These are phyloP conservation scores for Primulina tabacum DNA, from an alignment of 257 asterid genomes.

Conservation along the genomic window DNA sequence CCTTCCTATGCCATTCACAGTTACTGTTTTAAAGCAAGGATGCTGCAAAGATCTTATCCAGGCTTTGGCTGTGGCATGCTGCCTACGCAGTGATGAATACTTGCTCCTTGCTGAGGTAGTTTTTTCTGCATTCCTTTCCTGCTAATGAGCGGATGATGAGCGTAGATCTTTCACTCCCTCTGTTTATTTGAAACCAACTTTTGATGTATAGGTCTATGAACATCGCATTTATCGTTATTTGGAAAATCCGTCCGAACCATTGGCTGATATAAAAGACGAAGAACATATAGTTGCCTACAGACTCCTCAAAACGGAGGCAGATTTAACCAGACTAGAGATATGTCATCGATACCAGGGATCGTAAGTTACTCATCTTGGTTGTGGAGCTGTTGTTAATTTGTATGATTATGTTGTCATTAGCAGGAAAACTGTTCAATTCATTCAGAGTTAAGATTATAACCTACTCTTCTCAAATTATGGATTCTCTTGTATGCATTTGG, in stretches of 20 bases:
- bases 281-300: slow-evolving; percentile 93
- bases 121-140: slow-evolving; percentile 11
- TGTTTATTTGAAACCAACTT: slow-evolving; percentile 27
- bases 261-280: slow-evolving; percentile 73
- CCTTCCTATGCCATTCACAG: slow-evolving; percentile 91
- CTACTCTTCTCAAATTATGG: not conserved
- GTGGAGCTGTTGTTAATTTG: not conserved
- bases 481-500: slow-evolving; percentile 6
- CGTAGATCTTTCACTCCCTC: slow-evolving; percentile 7
- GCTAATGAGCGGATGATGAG: slow-evolving; percentile 6
- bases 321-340: slow-evolving; percentile 70
- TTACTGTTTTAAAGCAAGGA: slow-evolving; percentile 74
- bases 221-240: slow-evolving; percentile 71
- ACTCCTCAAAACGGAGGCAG: slow-evolving; percentile 56
- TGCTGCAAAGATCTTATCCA: slow-evolving; percentile 73
- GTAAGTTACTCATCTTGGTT: slow-evolving; percentile 44
- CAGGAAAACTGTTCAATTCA: not conserved
- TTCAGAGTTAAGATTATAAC: not conserved
- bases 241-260: slow-evolving; percentile 71
- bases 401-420: not conserved
- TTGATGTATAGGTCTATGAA: slow-evolving; percentile 65
- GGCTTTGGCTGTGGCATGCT: slow-evolving; percentile 63
- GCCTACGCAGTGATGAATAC: slow-evolving; percentile 69
- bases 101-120: slow-evolving; percentile 91
- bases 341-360: slow-evolving; percentile 61